Evolutionary conservation across 768 basidiomycete species (phyloP), one percentile per base, ranked within the genome.

Genomic region (Rossbeevera mucosa): DNA sequence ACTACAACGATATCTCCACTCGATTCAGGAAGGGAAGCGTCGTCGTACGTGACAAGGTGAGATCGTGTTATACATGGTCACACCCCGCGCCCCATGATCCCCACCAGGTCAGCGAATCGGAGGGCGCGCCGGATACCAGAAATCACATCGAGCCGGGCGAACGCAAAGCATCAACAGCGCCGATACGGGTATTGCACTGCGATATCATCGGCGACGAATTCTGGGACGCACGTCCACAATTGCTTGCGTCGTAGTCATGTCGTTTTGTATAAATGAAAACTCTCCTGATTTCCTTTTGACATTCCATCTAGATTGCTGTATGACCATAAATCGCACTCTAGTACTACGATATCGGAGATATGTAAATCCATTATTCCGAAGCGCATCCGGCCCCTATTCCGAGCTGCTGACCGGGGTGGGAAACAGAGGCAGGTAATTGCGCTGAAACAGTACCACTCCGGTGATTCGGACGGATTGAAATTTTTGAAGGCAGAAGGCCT

Each of bases 21-120:
- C 76, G 85, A 53, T 95, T 80, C 62, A 75, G 88, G 47, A 95
- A 94, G 65, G 96, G 96, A 11, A 94, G 88, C 59, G 76, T 91
- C 2, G 65, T 97, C 11, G 78, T 92, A 43, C 81, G 92, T 51
- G 77, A 85, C 57, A 74, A 79, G 71, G 85, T 80, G 55, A 45
- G 57, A 1, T 36, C 9, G 5, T 14, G 9, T n/a, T n/a, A n/a
- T 25, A 2, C 7, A 31, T 16, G 5, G 9, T 48, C 18, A 12
- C 2, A 11, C 1, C 16, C 20, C 24, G 11, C 3, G 12, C 30
- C 28, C 11, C 28, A 43, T 29, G 31, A 45, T 38, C 18, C 9
- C n/a, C 7, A n/a, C 2, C 21, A 61, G 62, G 29, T 51, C 29
- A 26, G 44, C 43, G 52, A 53, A 54, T 47, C 46, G n/a, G 42